phyloP scores from a whole-genome alignment of 2,329 filamentous ascomycete genomes.

The Xylariaceae sp. region DNA sequence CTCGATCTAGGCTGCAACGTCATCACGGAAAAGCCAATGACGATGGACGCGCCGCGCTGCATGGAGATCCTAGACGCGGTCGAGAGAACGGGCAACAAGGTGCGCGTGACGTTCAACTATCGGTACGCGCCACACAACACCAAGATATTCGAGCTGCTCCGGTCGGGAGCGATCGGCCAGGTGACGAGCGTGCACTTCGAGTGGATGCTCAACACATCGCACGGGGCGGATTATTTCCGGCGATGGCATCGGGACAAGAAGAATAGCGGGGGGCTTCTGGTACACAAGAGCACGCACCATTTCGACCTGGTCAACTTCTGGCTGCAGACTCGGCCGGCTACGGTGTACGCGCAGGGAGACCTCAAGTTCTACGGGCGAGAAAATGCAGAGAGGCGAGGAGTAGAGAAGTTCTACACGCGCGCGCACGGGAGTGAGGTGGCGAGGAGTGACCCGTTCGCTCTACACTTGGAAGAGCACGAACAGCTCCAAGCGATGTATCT shows the following conservation, averaged over 20 bases:
- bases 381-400: conserved; percentile 55
- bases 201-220: conserved; percentile 60
- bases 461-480: conserved; percentile 49
- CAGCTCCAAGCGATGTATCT: conserved; percentile 57
- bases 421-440: conserved; percentile 44
- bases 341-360: conserved; percentile 56
- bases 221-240: conserved; percentile 60
- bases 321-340: conserved; percentile 51
- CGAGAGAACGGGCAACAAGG: conserved; percentile 42
- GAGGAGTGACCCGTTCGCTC: conserved; percentile 53
- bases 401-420: conserved; percentile 47
- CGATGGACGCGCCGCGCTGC: conserved; percentile 54
- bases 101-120: conserved; percentile 62
- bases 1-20: conserved; percentile 57
- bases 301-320: conserved; percentile 63
- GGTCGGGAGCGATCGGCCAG: conserved; percentile 51
- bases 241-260: conserved; percentile 60
- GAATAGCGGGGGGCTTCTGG: conserved; percentile 56
- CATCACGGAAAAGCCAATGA: conserved; percentile 64
- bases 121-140: conserved; percentile 64
- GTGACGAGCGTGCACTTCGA: conserved; percentile 59
- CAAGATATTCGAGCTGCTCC: conserved; percentile 51
- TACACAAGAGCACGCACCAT: conserved; percentile 62
- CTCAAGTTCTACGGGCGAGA: conserved; percentile 58
- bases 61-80: conserved; percentile 52